Evolutionary conservation across 2,329 filamentous ascomycete species (phyloP).

Genomic region (Volutella citrinella): DNA sequence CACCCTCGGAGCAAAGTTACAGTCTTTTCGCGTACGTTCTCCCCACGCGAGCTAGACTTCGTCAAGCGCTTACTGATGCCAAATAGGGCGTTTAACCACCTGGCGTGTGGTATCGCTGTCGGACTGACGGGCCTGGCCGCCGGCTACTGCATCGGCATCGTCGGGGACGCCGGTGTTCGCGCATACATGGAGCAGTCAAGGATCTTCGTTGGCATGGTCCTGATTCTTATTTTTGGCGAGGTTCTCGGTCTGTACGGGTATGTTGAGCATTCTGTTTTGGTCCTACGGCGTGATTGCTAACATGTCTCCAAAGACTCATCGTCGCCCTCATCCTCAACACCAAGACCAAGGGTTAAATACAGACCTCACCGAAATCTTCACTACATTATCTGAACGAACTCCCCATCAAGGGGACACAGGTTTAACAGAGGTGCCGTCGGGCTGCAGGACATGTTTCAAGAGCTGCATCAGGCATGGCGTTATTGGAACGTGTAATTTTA

Average conservation of each 20-base stretch:
- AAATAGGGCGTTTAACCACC: slow-evolving; percentile 82
- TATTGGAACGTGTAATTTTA: slow-evolving; percentile 35
- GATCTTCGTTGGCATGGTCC: slow-evolving; percentile 97
- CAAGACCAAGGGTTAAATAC: slow-evolving; percentile 62
- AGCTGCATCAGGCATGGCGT: slow-evolving; percentile 39
- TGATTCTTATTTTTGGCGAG: slow-evolving; percentile 98
- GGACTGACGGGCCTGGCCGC: slow-evolving; percentile 90
- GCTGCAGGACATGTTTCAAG: slow-evolving; percentile 28
- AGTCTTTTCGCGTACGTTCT: slow-evolving; percentile 74
- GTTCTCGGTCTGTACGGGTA: slow-evolving; percentile 96
- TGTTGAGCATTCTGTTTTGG: too few relatives aligned
- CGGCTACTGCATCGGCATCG: slow-evolving; percentile 93
- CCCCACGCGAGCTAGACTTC: neutral
- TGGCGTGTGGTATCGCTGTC: slow-evolving; percentile 85
- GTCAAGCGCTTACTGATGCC: slow-evolving; percentile 15
- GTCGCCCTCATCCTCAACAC: slow-evolving; percentile 93
- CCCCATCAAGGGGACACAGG: too few relatives aligned
- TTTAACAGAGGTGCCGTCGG: too few relatives aligned
- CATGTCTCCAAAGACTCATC: slow-evolving; percentile 75
- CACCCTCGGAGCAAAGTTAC: slow-evolving; percentile 65
- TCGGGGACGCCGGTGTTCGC: slow-evolving; percentile 90
- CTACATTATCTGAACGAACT: too few relatives aligned
- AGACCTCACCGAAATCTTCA: too few relatives aligned
- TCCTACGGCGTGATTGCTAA: slow-evolving; percentile 1
- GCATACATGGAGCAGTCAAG: slow-evolving; percentile 95